Percentiles rank a stretch among this genome's conserved stretches.
Conservation (phyloP, 78 protist species). For the Dictyostelium brefeldianum region DNA sequence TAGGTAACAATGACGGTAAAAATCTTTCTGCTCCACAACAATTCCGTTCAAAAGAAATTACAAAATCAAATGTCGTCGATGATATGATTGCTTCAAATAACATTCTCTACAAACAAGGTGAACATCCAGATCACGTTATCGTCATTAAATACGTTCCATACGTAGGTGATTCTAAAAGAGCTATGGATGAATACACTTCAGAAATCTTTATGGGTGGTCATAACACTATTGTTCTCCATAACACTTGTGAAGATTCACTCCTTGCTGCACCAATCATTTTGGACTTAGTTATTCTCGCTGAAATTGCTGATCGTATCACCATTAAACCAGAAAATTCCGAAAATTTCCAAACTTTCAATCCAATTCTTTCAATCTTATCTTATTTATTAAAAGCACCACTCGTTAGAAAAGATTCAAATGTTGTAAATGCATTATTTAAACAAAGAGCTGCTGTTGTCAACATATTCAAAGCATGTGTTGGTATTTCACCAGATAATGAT, state of each 20-base stretch:
- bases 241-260: slow-evolving; percentile 97
- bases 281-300: slow-evolving; percentile 97
- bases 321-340: slow-evolving; percentile 78
- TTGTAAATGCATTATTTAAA: slow-evolving; percentile 97
- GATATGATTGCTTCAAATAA: slow-evolving; percentile 98
- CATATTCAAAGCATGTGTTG: slow-evolving; percentile 96
- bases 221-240: slow-evolving; percentile 95
- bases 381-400: slow-evolving; percentile 97
- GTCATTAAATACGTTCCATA: slow-evolving; percentile 99
- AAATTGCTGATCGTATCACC: slow-evolving; percentile 88
- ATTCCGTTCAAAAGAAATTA: slow-evolving; percentile 99
- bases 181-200: slow-evolving; percentile 99
- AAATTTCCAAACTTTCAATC: slow-evolving; percentile 86
- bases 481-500: slow-evolving; percentile 96
- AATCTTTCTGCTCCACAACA: slow-evolving; percentile 97
- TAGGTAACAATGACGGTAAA: slow-evolving; percentile 99
- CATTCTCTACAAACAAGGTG: slow-evolving; percentile 95
- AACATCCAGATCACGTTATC: slow-evolving; percentile 98
- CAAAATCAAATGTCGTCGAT: slow-evolving; percentile 99
- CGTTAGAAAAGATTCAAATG: slow-evolving; percentile 95
- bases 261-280: slow-evolving; percentile 99
- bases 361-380: slow-evolving; percentile 92
- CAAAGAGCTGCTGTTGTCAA: slow-evolving; percentile 96
- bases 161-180: slow-evolving; percentile 99
- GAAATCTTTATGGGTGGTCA: slow-evolving; percentile 98